Evolutionary conservation across 1,284 basidiomycete species (phyloP).

Genomic region (Sporisorium scitamineum): DNA sequence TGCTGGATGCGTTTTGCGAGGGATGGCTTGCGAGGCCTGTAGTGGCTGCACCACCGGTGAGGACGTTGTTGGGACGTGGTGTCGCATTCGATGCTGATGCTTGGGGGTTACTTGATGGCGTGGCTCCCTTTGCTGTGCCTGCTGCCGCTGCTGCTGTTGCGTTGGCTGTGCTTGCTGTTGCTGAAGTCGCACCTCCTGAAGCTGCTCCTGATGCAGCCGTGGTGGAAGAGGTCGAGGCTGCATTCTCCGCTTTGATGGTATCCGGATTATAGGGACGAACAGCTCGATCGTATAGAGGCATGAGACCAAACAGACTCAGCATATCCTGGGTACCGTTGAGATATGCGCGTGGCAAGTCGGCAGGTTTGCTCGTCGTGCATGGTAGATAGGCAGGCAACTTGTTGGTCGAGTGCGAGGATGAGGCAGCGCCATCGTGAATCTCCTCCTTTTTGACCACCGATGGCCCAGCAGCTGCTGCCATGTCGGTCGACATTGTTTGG

Average conservation of each 20-base stretch:
- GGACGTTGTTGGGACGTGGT: slow-evolving; percentile 13
- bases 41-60: slow-evolving; percentile 11
- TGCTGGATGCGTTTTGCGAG: slow-evolving; percentile 27
- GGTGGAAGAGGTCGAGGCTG: slow-evolving; percentile 1
- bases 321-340: slow-evolving; percentile 62
- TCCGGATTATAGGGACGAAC: slow-evolving; percentile 57
- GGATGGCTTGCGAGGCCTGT: slow-evolving; percentile 12
- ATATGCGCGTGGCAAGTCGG: slow-evolving; percentile 30
- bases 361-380: slow-evolving; percentile 35
- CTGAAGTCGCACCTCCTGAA: background rate
- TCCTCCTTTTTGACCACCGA: slow-evolving; percentile 20
- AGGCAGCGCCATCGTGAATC: slow-evolving; percentile 11
- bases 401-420: slow-evolving; percentile 11
- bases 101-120: slow-evolving; percentile 13
- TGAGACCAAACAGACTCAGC: slow-evolving; percentile 52
- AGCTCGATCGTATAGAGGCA: slow-evolving; percentile 59
- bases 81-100: slow-evolving; percentile 8
- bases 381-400: slow-evolving; percentile 36
- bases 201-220: background rate
- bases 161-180: background rate
- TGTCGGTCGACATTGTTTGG: slow-evolving; percentile 21
- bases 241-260: slow-evolving; percentile 23
- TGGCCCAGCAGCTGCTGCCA: slow-evolving; percentile 1
- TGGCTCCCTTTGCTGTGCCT: slow-evolving; percentile 2
- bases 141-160: background rate